Percentiles rank a stretch among this genome's conserved stretches.
Conservation (phyloP, 768 basidiomycete species). For the Rhodosporidiobolus odoratus region DNA sequence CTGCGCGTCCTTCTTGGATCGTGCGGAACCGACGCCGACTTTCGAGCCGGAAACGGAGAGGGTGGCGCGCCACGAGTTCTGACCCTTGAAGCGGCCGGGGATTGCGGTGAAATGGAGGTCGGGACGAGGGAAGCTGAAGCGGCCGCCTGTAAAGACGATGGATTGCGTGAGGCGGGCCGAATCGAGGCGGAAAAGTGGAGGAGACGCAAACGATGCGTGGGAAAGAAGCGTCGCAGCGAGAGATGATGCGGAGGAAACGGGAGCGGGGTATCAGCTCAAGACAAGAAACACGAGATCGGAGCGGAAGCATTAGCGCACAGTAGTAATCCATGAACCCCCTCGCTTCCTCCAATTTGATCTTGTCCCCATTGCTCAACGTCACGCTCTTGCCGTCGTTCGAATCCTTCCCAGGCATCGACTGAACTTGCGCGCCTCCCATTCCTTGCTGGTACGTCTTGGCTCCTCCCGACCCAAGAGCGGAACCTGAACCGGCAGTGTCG, state of each 20-base stretch:
- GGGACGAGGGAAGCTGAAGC: conserved; percentile 31
- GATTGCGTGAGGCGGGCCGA: not conserved
- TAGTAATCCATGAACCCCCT: conserved; percentile 94
- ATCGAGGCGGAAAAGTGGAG: not conserved
- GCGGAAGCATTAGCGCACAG: conserved; percentile 49
- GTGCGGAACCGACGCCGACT: conserved; percentile 71
- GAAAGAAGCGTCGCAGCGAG: too few species aligned
- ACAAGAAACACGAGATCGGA: not conserved
- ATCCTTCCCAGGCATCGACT: not conserved
- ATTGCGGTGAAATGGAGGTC: conserved; percentile 38
- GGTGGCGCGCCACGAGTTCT: conserved; percentile 60
- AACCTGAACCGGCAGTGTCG: conserved; percentile 20
- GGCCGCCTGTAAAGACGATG: conserved; percentile 6
- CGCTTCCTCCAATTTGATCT: conserved; percentile 65
- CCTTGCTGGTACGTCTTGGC: not conserved
- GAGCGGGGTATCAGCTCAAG: not conserved
- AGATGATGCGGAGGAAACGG: too few species aligned
- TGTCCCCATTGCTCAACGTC: conserved; percentile 59
- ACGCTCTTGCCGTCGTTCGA: conserved; percentile 43
- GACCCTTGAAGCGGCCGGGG: conserved; percentile 29
- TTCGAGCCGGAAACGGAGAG: conserved; percentile 70
- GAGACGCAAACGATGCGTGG: not conserved
- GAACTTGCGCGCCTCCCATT: not conserved
- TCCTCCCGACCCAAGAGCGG: conserved; percentile 3
- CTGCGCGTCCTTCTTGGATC: conserved; percentile 66